Evolutionary conservation across 208 protist species (phyloP).

Genomic region (Leishmania tropica): DNA sequence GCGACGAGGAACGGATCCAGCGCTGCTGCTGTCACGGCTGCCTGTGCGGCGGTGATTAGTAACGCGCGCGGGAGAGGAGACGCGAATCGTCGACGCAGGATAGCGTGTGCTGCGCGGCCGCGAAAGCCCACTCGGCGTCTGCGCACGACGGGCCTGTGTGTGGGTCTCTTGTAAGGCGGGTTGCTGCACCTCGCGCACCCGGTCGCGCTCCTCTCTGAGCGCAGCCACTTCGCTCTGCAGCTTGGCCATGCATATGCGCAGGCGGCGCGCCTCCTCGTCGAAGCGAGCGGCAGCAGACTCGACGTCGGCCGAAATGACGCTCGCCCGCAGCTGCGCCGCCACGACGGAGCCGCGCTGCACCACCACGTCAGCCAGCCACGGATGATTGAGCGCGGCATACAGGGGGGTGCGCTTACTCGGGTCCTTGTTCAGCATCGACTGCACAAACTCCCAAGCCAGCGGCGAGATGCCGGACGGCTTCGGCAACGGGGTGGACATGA

Average conservation of each 20-base stretch:
- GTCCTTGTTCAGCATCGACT: constrained; percentile 90
- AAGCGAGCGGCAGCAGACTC: constrained; percentile 70
- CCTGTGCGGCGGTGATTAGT: constrained; percentile 38
- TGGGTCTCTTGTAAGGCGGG: constrained; percentile 27
- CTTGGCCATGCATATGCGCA: constrained; percentile 75
- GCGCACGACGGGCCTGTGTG: constrained; percentile 61
- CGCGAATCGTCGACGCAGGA: constrained; percentile 39
- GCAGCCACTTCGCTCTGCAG: constrained; percentile 70
- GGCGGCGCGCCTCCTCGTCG: constrained; percentile 68
- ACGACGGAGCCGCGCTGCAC: constrained; percentile 75
- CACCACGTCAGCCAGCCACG: constrained; percentile 88
- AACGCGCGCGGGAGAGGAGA: constrained; percentile 39
- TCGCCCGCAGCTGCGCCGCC: constrained; percentile 56
- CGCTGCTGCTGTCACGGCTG: constrained; percentile 55
- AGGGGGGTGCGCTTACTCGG: constrained; percentile 89
- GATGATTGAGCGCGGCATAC: constrained; percentile 81
- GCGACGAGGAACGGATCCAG: constrained; percentile 34
- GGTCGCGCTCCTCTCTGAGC: constrained; percentile 68
- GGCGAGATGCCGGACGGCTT: constrained; percentile 71
- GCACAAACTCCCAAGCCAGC: constrained; percentile 73
- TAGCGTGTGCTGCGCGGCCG: constrained; percentile 49
- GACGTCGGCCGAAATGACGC: constrained; percentile 46
- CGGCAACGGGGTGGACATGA: constrained; percentile 87
- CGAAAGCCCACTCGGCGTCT: constrained; percentile 61
- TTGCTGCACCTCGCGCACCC: constrained; percentile 31